Percentiles rank a stretch among this genome's conserved stretches.
Evolutionary conservation across 2,329 filamentous ascomycete species (phyloP).

Genomic region (Cylindrodendrum hubeiense): DNA sequence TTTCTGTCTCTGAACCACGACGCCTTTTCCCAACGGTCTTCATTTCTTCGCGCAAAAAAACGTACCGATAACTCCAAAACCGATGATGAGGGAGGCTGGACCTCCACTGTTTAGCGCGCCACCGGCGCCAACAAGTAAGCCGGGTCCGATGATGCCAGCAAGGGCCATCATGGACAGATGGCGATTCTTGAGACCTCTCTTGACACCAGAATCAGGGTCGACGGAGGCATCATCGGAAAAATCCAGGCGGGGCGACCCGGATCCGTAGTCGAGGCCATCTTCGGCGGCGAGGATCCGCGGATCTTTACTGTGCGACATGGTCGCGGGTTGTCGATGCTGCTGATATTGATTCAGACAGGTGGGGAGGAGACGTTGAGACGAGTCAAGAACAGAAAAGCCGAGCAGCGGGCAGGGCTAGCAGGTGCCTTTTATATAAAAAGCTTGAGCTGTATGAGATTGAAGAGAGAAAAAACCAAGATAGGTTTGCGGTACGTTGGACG

Average conservation of each 20-base stretch:
- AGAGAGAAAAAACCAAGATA: constrained; percentile 34
- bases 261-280: constrained; percentile 36
- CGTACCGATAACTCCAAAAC: constrained; percentile 75
- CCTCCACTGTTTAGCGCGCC: constrained; percentile 77
- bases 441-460: background rate
- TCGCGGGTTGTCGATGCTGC: constrained; percentile 26
- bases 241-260: constrained; percentile 30
- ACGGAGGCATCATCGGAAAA: constrained; percentile 55
- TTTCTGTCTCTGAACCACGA: background rate
- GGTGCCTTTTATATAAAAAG: constrained; percentile 12
- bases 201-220: constrained; percentile 74
- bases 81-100: constrained; percentile 78
- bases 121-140: constrained; percentile 78
- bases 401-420: background rate
- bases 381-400: constrained; percentile 1
- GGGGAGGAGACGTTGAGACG: constrained; percentile 4
- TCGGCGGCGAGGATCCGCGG: constrained; percentile 33
- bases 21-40: background rate
- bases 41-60: background rate
- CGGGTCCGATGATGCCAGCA: constrained; percentile 75
- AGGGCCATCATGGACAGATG: constrained; percentile 76
- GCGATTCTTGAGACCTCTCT: constrained; percentile 76
- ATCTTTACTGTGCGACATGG: constrained; percentile 35
- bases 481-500: constrained; percentile 27
- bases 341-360: constrained; percentile 13